A percentile compares a stretch with the other conserved stretches of the same genome.
phyloP scores from a whole-genome alignment of 2,329 filamentous ascomycete genomes.

The Exophiala mesophila region DNA sequence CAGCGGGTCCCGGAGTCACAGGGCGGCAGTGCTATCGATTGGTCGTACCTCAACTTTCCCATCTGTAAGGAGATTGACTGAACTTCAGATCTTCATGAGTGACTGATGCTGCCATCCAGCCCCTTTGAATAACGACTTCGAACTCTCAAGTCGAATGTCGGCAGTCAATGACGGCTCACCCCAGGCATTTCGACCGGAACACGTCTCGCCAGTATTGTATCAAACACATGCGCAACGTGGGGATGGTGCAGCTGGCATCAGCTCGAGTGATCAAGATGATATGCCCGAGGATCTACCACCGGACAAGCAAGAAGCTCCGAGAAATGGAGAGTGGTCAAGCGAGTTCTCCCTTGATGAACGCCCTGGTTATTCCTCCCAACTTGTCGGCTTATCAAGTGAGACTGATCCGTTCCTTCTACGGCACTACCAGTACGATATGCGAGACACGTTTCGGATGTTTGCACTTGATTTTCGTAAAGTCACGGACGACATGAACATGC shows the following conservation, averaged over 20 bases:
- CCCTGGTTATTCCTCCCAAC: conserved; percentile 11
- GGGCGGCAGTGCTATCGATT: conserved; percentile 8
- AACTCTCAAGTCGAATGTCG: conserved; percentile 4
- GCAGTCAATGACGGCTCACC: conserved; percentile 9
- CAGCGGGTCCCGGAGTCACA: conserved; percentile 2
- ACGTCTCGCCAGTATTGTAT: conserved; percentile 6
- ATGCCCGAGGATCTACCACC: conserved; percentile 2
- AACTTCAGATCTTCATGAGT: conserved; percentile 4
- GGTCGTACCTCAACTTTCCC: conserved; percentile 11
- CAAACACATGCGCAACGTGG: conserved; percentile 3
- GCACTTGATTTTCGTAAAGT: conserved; percentile 13
- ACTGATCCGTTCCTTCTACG: conserved; percentile 14
- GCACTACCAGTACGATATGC: conserved; percentile 12
- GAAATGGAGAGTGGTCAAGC: conserved; percentile 7
- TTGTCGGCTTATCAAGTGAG: conserved; percentile 9
- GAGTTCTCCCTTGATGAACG: conserved; percentile 12
- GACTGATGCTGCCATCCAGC: conserved; percentile 3
- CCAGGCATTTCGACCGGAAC: conserved; percentile 9
- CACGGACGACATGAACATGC: conserved; percentile 8
- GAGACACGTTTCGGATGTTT: conserved; percentile 14
- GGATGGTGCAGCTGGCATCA: conserved; percentile 1
- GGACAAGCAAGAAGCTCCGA: conserved; percentile 4
- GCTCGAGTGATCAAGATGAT: conserved; percentile 4
- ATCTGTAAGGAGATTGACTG: conserved; percentile 6
- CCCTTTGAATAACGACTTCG: conserved; percentile 6